Evolutionary conservation across 768 basidiomycete species (phyloP), one percentile per base, ranked within the genome.

Genomic region (Suillus paluster): DNA sequence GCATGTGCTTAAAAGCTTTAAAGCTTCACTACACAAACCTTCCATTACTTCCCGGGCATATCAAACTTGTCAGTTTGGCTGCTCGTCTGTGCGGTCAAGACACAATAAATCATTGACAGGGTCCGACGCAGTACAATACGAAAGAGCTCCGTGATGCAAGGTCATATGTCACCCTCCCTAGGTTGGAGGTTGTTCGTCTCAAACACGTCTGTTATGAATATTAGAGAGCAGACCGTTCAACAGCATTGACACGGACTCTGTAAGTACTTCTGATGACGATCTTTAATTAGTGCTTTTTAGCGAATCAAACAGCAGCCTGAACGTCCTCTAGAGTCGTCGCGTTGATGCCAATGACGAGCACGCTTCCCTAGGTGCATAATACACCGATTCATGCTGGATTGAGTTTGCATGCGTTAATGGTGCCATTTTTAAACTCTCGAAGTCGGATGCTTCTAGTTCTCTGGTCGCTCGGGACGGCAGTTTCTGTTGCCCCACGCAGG

Each of bases 381-480:
- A 57, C 63, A 5, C 59, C 58, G 49, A 73, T n/a, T n/a, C n/a
- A 54, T 7, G 54, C 58, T 30, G 78, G 79, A 30, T 81, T 75
- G 55, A 80, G 36, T 14, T 67, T 72, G 34, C 65, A 72, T 19
- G 57, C 79, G 63, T 79, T 79, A 52, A 83, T 80, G 48, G 80
- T 83, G 36, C 79, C 82, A 66, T 83, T 83, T 21, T 45, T 63
- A n/a, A 73, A 79, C 2, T 74, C 66, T 74, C 78, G 38, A 63
- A 75, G 41, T 78, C 77, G 4, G 69, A 58, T 4, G 46, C 21
- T 55, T n/a, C n/a, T n/a, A n/a, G n/a, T 78, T 73, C 0, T 82
- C 82, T 15, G 81, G 67, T 38, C 76, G 74, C 25, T 75, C 69
- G 1, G 82, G 60, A 1, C 80, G 77, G 80, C 82, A 83, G 52